phyloP scores from a whole-genome alignment of 139 green algal species.

The Limnomonas spitsbergensis region DNA sequence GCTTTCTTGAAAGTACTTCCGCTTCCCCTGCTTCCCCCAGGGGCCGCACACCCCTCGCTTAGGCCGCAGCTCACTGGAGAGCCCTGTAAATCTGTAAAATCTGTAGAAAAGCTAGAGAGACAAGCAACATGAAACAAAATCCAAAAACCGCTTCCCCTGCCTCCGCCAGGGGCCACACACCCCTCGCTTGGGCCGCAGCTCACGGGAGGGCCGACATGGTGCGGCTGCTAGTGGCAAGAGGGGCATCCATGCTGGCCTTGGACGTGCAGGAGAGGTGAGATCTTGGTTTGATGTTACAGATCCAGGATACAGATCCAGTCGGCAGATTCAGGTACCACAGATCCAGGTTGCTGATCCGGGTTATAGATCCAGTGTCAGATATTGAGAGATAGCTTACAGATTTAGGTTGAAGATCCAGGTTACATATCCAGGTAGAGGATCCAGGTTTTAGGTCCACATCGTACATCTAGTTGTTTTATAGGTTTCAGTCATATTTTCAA shows the following conservation, averaged over 20 bases:
- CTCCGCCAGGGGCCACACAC: slow-evolving; percentile 27
- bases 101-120: no score
- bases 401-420: no score
- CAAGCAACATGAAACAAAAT: no score
- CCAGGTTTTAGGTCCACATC: no score
- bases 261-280: slow-evolving; percentile 22
- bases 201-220: slow-evolving; percentile 24
- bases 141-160: background rate
- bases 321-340: background rate
- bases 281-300: background rate
- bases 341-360: background rate
- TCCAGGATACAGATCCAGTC: background rate
- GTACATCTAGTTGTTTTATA: no score
- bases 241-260: slow-evolving; percentile 15
- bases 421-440: no score
- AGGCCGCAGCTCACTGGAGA: slow-evolving; percentile 18
- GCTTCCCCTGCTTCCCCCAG: slow-evolving; percentile 3
- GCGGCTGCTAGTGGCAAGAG: slow-evolving; percentile 16
- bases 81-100: no score
- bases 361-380: no score
- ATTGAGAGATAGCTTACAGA: no score
- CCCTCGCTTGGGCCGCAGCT: slow-evolving; percentile 20
- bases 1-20: no score
- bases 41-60: slow-evolving; percentile 28
- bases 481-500: no score